Conservation (phyloP, 2,329 filamentous ascomycete species). For the Grosmannia serpens region DNA sequence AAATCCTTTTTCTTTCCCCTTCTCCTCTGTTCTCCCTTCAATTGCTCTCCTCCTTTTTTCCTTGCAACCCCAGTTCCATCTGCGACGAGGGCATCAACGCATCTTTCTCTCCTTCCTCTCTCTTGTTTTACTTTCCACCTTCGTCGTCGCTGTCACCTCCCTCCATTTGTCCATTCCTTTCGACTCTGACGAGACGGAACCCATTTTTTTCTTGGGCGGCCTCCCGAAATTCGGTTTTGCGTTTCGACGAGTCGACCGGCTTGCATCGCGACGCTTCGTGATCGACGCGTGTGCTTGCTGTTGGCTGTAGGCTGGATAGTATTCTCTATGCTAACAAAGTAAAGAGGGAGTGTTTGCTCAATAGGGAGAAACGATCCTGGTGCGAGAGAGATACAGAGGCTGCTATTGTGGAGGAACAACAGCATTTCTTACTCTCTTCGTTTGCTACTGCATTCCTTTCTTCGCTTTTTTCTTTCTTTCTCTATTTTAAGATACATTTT, state of each 20-base stretch:
- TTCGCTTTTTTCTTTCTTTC: background rate
- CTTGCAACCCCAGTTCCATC: background rate
- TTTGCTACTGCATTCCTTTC: constrained; percentile 1
- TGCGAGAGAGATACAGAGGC: constrained; percentile 1
- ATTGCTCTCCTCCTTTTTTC: background rate
- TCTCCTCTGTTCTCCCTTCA: background rate
- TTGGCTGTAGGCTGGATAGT: background rate
- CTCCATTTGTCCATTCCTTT: background rate
- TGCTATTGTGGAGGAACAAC: constrained; percentile 8
- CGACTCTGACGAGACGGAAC: background rate
- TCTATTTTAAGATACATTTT: constrained; percentile 2
- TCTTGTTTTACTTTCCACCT: background rate
- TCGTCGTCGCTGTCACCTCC: too few relatives aligned
- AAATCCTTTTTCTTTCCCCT: background rate
- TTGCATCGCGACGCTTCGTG: background rate
- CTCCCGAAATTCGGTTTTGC: background rate
- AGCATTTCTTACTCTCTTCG: background rate
- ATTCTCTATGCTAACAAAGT: background rate
- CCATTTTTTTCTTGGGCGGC: background rate
- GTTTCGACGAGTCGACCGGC: background rate
- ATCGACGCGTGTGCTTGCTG: background rate
- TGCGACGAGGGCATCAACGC: background rate
- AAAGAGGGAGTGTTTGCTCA: background rate
- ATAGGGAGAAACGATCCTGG: constrained; percentile 3
- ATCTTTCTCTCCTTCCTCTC: background rate